Conservation (phyloP, 2,329 filamentous ascomycete species). For the Pyrenochaeta sp. region DNA sequence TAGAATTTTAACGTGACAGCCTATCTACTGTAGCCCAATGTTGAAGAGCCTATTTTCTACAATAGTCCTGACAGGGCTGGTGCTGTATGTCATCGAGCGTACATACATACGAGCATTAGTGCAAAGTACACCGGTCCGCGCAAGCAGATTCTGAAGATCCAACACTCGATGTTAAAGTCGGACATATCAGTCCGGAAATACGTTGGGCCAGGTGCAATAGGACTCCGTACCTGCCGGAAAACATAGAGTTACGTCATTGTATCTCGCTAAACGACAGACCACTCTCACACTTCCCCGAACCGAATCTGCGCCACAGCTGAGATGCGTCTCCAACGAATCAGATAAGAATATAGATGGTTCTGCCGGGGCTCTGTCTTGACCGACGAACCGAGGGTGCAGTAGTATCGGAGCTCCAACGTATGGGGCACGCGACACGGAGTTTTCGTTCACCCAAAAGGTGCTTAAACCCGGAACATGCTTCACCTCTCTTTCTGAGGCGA, state of each 20-base stretch:
- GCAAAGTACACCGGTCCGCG: too few species aligned
- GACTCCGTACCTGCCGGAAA: background rate
- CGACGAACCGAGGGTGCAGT: constrained; percentile 6
- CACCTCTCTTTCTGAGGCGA: background rate
- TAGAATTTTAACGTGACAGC: too few species aligned
- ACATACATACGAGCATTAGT: too few species aligned
- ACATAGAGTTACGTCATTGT: background rate
- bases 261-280: background rate
- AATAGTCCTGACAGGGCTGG: too few species aligned
- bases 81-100: too few species aligned
- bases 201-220: too few species aligned
- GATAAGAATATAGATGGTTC: background rate
- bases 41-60: too few species aligned
- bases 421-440: constrained; percentile 2
- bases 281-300: background rate
- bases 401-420: background rate
- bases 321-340: constrained; percentile 1
- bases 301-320: background rate
- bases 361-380: constrained; percentile 2
- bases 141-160: too few species aligned
- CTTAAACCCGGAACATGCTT: constrained; percentile 7
- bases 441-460: constrained; percentile 1
- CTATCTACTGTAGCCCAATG: too few species aligned
- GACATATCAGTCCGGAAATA: too few species aligned
- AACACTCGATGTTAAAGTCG: too few species aligned